phyloP scores from a whole-genome alignment of 306 rosid genomes.

The Cyamopsis tetragonoloba region DNA sequence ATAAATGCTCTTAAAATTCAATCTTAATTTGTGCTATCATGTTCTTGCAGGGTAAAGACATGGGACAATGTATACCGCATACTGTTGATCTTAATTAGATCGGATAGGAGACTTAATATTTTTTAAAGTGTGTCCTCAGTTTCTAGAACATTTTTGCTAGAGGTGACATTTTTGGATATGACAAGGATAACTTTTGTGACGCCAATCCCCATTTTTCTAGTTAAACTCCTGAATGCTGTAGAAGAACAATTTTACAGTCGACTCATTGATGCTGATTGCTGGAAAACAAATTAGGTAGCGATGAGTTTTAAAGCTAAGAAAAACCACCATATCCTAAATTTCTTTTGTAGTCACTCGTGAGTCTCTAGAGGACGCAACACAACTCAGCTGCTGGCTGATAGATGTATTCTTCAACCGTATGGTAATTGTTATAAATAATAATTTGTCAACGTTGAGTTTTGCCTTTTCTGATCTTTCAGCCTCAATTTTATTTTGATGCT shows the following conservation, averaged over 20 bases:
- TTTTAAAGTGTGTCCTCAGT: conserved; percentile 10
- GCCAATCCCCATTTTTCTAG: background rate
- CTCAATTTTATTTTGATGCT: background rate
- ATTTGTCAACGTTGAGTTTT: too few relatives aligned
- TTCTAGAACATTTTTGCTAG: background rate
- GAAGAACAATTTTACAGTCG: conserved; percentile 5
- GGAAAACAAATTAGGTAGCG: background rate
- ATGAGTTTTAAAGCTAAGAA: background rate
- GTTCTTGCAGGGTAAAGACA: conserved; percentile 31
- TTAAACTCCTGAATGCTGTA: conserved; percentile 6
- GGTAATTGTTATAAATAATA: background rate
- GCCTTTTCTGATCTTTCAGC: background rate
- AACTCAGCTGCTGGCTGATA: background rate
- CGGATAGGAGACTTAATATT: background rate
- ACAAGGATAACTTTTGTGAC: conserved; percentile 7
- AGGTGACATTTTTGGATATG: conserved; percentile 15
- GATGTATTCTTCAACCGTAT: background rate
- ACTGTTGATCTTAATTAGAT: conserved; percentile 25
- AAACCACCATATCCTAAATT: background rate
- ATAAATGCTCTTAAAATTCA: background rate
- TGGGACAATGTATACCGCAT: conserved; percentile 20
- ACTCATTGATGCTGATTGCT: background rate
- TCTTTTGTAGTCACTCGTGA: background rate
- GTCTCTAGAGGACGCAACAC: background rate
- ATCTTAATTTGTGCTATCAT: conserved; percentile 8